Evolutionary conservation across 2,329 filamentous ascomycete species (phyloP), one percentile per base, ranked within the genome.

Genomic region (Arthrocladium fulminans): DNA sequence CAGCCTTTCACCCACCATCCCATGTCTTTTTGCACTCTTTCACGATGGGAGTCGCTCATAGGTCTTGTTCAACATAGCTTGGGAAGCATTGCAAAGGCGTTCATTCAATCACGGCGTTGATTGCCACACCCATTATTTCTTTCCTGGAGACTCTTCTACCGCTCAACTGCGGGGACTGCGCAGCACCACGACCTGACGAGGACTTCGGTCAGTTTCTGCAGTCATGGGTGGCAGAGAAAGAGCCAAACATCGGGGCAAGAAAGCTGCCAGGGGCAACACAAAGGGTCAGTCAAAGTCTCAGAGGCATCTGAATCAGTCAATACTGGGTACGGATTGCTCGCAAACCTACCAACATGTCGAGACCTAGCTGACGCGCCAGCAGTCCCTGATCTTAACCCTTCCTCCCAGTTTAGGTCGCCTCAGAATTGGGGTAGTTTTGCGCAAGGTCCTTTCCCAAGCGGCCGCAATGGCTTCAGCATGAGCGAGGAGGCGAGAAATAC

Each of bases 401-500:
- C 39, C 39, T 22, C 48, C 2, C 24, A 38, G 15, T 20, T 25
- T 19, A 37, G 24, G 13, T 45, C 48, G 12, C 43, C 38, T 8
- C 41, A 40, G 15, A 42, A 39, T 22, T 46, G 23, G 45, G 29
- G 43, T 39, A 43, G 37, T 22, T 20, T 45, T 23, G 56, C 52
- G 46, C 57, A 59, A 55, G 52, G 22, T 52, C 55, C 23, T 54
- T 67, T 50, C 13, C 37, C 49, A 9, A 17, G 41, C 23, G 25
- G 19, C 38, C 40, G 12, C 15, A 47, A 51, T 38, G 43, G 43
- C 3, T 68, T 69, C 48, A 75, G 73, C 1, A 68, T 83, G 62
- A 68, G 70, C 53, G 74, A 82, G 54, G 78, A 80, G 63, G 78
- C 77, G 29, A 70, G 70, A 19, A 79, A 77, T 57, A 79, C 76